Percentiles rank a stretch among this genome's conserved stretches.
Conservation (phyloP, 148 eudicot species). For the Euryodendron excelsum region DNA sequence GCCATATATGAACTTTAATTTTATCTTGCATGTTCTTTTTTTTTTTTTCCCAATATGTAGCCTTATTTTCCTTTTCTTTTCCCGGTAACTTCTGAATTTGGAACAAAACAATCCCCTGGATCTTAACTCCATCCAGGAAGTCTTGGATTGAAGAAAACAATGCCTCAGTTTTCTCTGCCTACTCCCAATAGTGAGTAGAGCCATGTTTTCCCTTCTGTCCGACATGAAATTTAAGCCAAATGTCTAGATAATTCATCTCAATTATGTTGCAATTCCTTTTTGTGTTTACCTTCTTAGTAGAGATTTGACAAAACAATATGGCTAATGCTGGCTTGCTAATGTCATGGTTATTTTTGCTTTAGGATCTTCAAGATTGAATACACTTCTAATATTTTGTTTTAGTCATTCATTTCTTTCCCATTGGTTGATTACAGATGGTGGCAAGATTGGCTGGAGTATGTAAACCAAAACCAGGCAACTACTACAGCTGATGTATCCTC, state of each 20-base stretch:
- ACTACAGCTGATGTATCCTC: slow-evolving; percentile 46
- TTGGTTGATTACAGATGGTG: slow-evolving; percentile 68
- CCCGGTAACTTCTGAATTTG: slow-evolving; percentile 2
- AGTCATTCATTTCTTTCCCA: neutral
- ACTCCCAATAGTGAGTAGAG: neutral
- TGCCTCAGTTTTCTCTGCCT: neutral
- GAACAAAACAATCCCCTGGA: neutral
- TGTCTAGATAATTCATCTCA: neutral
- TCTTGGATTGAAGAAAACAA: slow-evolving; percentile 9
- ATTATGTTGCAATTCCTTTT: slow-evolving; percentile 2
- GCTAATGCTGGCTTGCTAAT: neutral
- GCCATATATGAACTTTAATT: neutral
- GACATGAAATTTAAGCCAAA: neutral
- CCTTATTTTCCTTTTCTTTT: neutral
- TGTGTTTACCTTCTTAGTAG: neutral
- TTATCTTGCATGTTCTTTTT: neutral
- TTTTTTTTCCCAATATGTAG: neutral
- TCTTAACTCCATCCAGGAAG: neutral
- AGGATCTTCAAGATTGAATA: neutral
- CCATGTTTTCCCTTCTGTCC: neutral
- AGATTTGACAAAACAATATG: neutral
- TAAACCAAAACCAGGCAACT: slow-evolving; percentile 52
- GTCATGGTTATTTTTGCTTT: neutral
- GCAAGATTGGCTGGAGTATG: slow-evolving; percentile 88
- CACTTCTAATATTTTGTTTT: slow-evolving; percentile 4